Evolutionary conservation across 2,329 filamentous ascomycete genomes (phyloP).

Genomic region (Sclerotinia glacialis): DNA sequence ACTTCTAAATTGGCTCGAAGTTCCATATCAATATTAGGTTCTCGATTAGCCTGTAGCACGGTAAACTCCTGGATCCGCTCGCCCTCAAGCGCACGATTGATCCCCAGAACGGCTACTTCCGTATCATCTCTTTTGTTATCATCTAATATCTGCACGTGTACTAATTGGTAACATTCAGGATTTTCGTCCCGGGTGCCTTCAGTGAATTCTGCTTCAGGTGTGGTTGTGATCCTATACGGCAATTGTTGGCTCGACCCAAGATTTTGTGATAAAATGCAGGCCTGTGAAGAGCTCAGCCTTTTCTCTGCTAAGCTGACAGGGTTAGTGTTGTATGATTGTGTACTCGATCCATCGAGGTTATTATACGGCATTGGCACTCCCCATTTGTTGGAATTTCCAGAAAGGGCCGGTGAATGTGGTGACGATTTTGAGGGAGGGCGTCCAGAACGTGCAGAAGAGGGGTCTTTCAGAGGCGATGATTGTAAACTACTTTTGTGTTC

Average conservation of each 20-base stretch:
- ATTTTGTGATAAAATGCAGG: not conserved
- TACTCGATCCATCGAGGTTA: slow-evolving; percentile 16
- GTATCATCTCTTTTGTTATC: not conserved
- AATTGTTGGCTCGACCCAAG: not conserved
- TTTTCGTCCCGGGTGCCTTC: not conserved
- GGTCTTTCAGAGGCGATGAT: not conserved
- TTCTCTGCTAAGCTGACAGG: not conserved
- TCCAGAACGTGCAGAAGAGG: not conserved
- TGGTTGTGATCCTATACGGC: not conserved
- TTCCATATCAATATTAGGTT: not conserved
- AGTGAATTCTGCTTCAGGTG: not conserved
- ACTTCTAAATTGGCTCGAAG: not conserved
- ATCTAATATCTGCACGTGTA: not conserved
- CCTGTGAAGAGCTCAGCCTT: not conserved
- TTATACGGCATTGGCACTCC: not conserved
- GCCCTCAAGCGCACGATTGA: no score
- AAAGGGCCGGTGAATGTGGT: not conserved
- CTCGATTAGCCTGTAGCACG: not conserved
- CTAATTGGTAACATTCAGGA: not conserved
- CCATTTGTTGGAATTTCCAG: not conserved
- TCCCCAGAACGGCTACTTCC: not conserved
- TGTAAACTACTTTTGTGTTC: not conserved
- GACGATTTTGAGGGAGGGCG: not conserved
- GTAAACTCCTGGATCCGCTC: not conserved
- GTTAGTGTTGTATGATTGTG: slow-evolving; percentile 12